A percentile compares a stretch with the other conserved stretches of the same genome.
Evolutionary conservation across 2,329 filamentous ascomycete species (phyloP).

Genomic region (Pseudocercospora vitis): DNA sequence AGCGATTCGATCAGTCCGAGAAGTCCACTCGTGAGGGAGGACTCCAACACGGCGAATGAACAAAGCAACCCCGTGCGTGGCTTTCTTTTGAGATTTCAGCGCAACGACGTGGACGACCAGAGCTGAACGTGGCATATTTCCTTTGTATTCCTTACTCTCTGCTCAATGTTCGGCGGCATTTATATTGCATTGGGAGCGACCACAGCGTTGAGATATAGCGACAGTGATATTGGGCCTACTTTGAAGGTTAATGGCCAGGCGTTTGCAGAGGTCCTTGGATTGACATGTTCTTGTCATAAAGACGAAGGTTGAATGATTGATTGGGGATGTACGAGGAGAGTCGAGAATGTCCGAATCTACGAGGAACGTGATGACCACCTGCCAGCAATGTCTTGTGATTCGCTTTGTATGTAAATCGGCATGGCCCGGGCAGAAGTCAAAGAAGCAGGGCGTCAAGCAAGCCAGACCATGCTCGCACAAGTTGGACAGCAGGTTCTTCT

Average conservation of each 20-base stretch:
- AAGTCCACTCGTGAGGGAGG: conserved; percentile 17
- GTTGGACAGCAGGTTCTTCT: not conserved
- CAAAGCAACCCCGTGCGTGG: conserved; percentile 17
- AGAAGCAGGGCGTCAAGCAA: not conserved
- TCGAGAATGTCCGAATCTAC: conserved; percentile 4
- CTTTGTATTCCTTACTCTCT: not conserved
- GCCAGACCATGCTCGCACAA: conserved; percentile 8
- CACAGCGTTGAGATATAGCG: conserved; percentile 6
- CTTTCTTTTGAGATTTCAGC: conserved; percentile 20
- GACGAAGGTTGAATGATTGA: conserved; percentile 1
- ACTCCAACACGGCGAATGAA: conserved; percentile 1
- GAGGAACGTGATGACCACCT: not conserved
- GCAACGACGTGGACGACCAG: conserved; percentile 22
- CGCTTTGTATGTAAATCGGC: not conserved
- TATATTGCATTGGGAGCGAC: conserved; percentile 7
- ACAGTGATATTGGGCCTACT: conserved; percentile 1
- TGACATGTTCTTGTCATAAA: conserved; percentile 4
- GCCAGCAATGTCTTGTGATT: not conserved
- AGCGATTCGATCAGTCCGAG: conserved; percentile 21
- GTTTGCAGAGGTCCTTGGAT: not conserved
- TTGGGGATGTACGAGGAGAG: conserved; percentile 1
- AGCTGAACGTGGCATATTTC: conserved; percentile 7
- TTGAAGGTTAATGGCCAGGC: not conserved
- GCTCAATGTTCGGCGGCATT: not conserved
- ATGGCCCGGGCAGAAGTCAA: not conserved